Evolutionary conservation across 2,329 filamentous ascomycete species (phyloP).

Genomic region (Chaetomium sp.): DNA sequence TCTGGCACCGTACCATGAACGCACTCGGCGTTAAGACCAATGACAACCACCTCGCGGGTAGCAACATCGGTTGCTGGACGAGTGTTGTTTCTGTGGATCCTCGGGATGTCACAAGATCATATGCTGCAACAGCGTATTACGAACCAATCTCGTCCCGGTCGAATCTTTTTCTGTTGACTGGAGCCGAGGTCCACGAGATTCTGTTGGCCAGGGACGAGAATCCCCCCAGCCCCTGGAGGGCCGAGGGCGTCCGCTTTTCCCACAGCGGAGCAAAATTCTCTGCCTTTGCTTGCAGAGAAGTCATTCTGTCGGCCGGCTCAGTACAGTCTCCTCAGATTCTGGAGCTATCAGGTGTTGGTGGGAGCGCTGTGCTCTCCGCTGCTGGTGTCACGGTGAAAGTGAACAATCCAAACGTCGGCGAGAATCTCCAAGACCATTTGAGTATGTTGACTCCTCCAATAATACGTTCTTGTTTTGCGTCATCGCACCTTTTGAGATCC

Average conservation of each 20-base stretch:
- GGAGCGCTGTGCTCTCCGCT: constrained; percentile 44
- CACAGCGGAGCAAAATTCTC: constrained; percentile 25
- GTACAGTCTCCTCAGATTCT: constrained; percentile 43
- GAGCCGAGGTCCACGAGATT: constrained; percentile 24
- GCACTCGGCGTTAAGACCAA: constrained; percentile 43
- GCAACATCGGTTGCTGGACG: constrained; percentile 47
- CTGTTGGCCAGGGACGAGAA: background rate
- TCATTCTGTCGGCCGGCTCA: constrained; percentile 47
- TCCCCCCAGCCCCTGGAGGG: constrained; percentile 1
- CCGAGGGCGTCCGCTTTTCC: constrained; percentile 38
- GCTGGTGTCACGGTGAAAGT: constrained; percentile 43
- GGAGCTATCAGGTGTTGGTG: constrained; percentile 43
- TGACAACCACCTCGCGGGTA: constrained; percentile 43
- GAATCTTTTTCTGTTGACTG: constrained; percentile 25
- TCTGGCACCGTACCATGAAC: constrained; percentile 50
- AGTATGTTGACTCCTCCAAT: constrained; percentile 35
- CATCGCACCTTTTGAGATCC: no score
- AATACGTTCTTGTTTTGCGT: no score
- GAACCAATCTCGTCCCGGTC: constrained; percentile 19
- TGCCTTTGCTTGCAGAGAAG: constrained; percentile 38
- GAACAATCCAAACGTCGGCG: constrained; percentile 48
- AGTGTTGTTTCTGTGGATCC: constrained; percentile 42
- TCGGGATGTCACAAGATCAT: constrained; percentile 42
- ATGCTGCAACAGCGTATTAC: constrained; percentile 38
- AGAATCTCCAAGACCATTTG: constrained; percentile 44